These are phyloP conservation scores for Simplicillium aogashimaense DNA, from an alignment of 2,329 filamentous ascomycete genomes.

Conservation along the genomic window DNA sequence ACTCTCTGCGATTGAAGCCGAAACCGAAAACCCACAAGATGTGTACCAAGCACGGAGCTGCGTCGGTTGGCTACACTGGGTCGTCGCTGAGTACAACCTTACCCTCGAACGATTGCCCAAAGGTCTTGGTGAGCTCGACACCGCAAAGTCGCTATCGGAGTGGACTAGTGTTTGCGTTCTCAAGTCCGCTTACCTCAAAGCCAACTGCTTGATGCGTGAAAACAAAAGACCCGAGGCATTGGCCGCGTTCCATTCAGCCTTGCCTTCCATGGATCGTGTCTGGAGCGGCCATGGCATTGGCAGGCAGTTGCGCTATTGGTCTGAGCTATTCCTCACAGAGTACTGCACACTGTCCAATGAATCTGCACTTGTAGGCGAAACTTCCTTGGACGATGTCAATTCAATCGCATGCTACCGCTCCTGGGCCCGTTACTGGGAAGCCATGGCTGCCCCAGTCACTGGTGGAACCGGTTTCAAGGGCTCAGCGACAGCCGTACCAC, in stretches of 20 bases:
- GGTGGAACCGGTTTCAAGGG: constrained; percentile 51
- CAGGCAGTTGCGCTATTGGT: constrained; percentile 66
- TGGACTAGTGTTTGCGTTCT: constrained; percentile 79
- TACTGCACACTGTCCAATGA: constrained; percentile 61
- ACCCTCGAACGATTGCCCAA: constrained; percentile 54
- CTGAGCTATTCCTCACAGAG: constrained; percentile 66
- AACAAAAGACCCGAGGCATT: constrained; percentile 49
- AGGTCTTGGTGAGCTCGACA: constrained; percentile 46
- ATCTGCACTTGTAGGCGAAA: constrained; percentile 40
- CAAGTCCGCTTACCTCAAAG: constrained; percentile 70
- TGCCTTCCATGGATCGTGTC: constrained; percentile 50
- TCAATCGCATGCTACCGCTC: constrained; percentile 49
- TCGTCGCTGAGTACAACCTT: constrained; percentile 55
- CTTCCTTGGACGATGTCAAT: constrained; percentile 39
- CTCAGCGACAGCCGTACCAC: constrained; percentile 34
- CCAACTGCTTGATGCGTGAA: constrained; percentile 46
- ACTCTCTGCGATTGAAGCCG: constrained; percentile 46
- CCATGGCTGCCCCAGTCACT: constrained; percentile 31
- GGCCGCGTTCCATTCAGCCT: constrained; percentile 53
- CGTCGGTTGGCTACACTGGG: constrained; percentile 78
- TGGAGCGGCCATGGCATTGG: constrained; percentile 42
- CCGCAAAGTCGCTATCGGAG: constrained; percentile 46
- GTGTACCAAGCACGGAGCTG: constrained; percentile 74
- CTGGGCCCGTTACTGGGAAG: constrained; percentile 63
- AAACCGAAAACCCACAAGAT: constrained; percentile 43